Evolutionary conservation across 1,284 basidiomycete species (phyloP).

Genomic region (Ganoderma leucocontextum): DNA sequence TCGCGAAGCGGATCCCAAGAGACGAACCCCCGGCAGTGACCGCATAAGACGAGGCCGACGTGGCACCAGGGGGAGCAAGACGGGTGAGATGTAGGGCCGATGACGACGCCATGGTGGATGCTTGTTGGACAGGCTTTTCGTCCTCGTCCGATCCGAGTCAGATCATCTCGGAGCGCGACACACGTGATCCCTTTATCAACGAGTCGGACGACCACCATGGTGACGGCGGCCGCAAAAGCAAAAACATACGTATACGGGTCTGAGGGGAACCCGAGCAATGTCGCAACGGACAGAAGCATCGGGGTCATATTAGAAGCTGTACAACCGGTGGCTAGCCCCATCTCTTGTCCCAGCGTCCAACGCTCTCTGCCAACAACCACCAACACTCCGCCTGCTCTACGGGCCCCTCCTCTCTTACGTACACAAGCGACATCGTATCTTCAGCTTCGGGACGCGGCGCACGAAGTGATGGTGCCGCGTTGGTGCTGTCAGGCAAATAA

Average conservation of each 20-base stretch:
- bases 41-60: neutral
- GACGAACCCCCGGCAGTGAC: neutral
- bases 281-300: no score
- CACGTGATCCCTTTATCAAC: neutral
- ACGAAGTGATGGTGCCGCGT: conserved; percentile 26
- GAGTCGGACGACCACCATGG: no score
- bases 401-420: conserved; percentile 18
- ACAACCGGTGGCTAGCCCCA: conserved; percentile 32
- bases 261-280: no score
- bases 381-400: neutral
- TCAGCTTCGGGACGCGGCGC: conserved; percentile 35
- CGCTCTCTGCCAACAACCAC: conserved; percentile 39
- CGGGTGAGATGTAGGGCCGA: neutral
- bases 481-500: conserved; percentile 24
- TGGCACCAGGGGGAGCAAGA: neutral
- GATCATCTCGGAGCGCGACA: conserved; percentile 5
- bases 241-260: no score
- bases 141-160: conserved; percentile 24
- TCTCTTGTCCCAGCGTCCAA: conserved; percentile 40
- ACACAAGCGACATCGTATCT: conserved; percentile 37
- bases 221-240: no score
- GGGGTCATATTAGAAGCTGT: no score
- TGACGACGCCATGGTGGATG: conserved; percentile 9
- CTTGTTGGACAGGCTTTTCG: neutral
- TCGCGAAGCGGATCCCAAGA: neutral